A percentile compares a stretch with the other conserved stretches of the same genome.
phyloP scores from a whole-genome alignment of 2,329 filamentous ascomycete genomes.

The Venturia aucupariae region DNA sequence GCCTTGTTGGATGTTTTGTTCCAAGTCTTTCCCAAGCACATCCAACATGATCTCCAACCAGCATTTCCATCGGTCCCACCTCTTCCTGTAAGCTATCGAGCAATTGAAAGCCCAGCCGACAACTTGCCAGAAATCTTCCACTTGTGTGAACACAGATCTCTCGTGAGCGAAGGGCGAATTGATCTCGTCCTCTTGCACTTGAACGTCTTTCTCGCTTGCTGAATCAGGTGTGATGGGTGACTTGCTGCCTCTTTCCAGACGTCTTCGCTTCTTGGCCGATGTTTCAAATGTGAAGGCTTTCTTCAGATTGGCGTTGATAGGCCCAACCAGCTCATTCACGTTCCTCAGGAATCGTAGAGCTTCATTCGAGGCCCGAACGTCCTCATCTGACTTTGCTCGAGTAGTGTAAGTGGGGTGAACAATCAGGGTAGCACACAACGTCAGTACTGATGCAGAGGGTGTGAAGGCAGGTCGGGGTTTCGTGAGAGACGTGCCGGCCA shows the following conservation, averaged over 20 bases:
- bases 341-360: conserved; percentile 63
- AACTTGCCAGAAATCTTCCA: conserved; percentile 79
- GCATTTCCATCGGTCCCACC: conserved; percentile 73
- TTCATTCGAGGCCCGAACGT: conserved; percentile 53
- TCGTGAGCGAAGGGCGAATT: conserved; percentile 52
- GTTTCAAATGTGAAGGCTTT: conserved; percentile 59
- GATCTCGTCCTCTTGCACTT: conserved; percentile 40
- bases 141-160: conserved; percentile 62
- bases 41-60: conserved; percentile 78
- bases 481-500: conserved; percentile 37
- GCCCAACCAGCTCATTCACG: conserved; percentile 55
- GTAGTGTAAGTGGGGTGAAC: conserved; percentile 75
- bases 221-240: conserved; percentile 18
- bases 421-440: conserved; percentile 70
- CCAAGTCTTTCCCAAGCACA: conserved; percentile 62
- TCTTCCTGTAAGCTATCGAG: conserved; percentile 58
- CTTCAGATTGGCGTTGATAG: conserved; percentile 59
- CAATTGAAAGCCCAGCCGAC: conserved; percentile 93
- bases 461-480: conserved; percentile 44
- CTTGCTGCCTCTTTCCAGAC: conserved; percentile 17
- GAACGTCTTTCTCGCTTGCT: conserved; percentile 24
- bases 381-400: conserved; percentile 52
- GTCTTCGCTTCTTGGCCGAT: conserved; percentile 17
- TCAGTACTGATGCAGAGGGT: conserved; percentile 64
- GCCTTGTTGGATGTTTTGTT: conserved; percentile 16